These are phyloP conservation scores for Penicillium verhagenii DNA, from an alignment of 495 filamentous ascomycete genomes.

Conservation along the genomic window DNA sequence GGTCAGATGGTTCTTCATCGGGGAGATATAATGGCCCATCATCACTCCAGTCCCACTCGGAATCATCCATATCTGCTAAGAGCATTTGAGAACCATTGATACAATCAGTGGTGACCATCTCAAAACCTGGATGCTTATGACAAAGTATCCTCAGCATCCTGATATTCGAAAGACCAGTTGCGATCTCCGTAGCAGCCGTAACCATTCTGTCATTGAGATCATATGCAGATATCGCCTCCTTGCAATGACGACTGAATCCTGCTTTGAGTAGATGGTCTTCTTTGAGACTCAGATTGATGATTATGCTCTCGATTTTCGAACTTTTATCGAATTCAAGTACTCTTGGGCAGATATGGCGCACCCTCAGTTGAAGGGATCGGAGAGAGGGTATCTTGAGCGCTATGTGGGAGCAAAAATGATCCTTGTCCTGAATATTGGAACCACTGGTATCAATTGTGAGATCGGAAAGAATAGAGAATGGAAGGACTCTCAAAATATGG, in stretches of 20 bases:
- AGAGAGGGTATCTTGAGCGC: slow-evolving; percentile 4
- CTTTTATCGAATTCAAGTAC: not conserved
- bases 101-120: slow-evolving; percentile 8
- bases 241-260: slow-evolving; percentile 11
- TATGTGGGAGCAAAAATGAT: slow-evolving; percentile 8
- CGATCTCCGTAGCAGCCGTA: slow-evolving; percentile 6
- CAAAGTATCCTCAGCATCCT: slow-evolving; percentile 8
- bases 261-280: slow-evolving; percentile 1
- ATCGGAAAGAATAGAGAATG: not conserved
- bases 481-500: not conserved
- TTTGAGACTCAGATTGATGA: slow-evolving; percentile 6
- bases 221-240: slow-evolving; percentile 1
- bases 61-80: not conserved
- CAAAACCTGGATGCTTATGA: slow-evolving; percentile 2
- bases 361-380: not conserved
- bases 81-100: slow-evolving; percentile 2
- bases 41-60: slow-evolving; percentile 2
- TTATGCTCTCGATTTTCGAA: slow-evolving; percentile 7
- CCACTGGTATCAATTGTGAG: slow-evolving; percentile 13
- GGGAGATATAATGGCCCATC: not conserved
- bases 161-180: not conserved
- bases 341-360: not conserved
- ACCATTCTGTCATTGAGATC: slow-evolving; percentile 8
- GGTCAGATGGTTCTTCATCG: not conserved
- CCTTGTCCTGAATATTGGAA: not conserved